Evolutionary conservation across 1,284 basidiomycete species (phyloP).

Genomic region (Boletus sp.): DNA sequence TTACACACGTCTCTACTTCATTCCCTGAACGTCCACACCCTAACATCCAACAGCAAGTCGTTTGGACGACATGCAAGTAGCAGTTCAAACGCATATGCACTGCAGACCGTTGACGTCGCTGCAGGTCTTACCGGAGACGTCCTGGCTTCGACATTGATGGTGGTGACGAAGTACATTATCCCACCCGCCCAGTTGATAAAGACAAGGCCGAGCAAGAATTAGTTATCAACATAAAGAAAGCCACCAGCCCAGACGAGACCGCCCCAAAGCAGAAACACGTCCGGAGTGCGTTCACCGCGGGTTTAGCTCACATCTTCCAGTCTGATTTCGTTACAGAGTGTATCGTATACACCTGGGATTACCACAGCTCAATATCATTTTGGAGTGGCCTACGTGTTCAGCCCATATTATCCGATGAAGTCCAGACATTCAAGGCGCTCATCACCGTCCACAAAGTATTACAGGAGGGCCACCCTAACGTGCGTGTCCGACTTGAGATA

Average conservation of each 20-base stretch:
- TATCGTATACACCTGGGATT: constrained; percentile 98
- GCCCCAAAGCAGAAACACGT: constrained; percentile 98
- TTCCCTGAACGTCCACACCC: constrained; percentile 1
- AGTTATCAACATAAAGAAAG: constrained; percentile 93
- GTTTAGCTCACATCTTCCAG: constrained; percentile 1
- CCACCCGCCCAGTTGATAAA: constrained; percentile 93
- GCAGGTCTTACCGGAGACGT: constrained; percentile 35
- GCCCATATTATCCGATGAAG: constrained; percentile 90
- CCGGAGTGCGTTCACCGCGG: constrained; percentile 63
- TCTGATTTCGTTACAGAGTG: constrained; percentile 58
- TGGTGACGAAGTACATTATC: constrained; percentile 80
- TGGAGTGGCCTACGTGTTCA: constrained; percentile 95
- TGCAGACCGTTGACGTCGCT: constrained; percentile 22
- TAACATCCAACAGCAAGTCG: constrained; percentile 4
- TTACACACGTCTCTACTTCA: background rate
- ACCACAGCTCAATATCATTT: constrained; percentile 93
- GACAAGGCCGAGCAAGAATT: constrained; percentile 94
- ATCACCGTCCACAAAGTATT: constrained; percentile 95
- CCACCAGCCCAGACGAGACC: constrained; percentile 86
- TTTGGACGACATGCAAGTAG: constrained; percentile 28
- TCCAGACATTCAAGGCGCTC: constrained; percentile 94
- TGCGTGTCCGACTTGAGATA: constrained; percentile 41
- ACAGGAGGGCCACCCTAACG: constrained; percentile 91
- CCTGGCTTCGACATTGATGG: constrained; percentile 60
- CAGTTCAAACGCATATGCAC: background rate